Percentiles rank a stretch among this genome's conserved stretches.
Conservation (phyloP, 257 asterid genomes). For the Penstemon eatonii region DNA sequence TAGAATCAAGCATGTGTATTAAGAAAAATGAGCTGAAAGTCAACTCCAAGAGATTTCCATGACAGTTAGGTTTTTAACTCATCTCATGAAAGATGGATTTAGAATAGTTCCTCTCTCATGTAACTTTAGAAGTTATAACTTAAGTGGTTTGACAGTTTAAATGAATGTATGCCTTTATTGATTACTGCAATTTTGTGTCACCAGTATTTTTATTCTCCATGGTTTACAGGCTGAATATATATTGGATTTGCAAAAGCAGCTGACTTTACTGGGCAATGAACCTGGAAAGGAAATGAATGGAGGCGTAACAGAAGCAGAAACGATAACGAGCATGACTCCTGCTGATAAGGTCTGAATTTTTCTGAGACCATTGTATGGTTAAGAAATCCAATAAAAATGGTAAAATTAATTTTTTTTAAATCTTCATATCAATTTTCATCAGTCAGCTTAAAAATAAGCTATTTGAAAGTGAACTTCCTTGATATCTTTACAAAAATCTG, state of each 20-base stretch:
- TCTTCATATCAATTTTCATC: background rate
- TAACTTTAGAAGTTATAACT: background rate
- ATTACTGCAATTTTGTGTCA: background rate
- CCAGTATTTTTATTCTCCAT: conserved; percentile 11
- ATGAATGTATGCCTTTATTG: background rate
- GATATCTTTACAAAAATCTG: background rate
- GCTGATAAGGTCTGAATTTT: conserved; percentile 61
- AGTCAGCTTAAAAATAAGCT: background rate
- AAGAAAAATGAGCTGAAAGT: background rate
- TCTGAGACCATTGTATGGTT: conserved; percentile 9
- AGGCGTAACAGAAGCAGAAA: conserved; percentile 67
- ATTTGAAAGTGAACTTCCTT: background rate
- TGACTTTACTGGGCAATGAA: conserved; percentile 72
- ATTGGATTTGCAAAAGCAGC: conserved; percentile 92
- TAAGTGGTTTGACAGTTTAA: background rate
- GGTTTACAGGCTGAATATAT: conserved; percentile 80
- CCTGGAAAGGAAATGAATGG: conserved; percentile 68
- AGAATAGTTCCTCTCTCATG: background rate
- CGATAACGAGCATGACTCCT: conserved; percentile 66
- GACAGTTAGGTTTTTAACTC: background rate
- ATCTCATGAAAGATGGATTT: background rate
- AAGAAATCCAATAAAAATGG: conserved; percentile 18
- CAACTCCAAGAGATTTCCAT: background rate
- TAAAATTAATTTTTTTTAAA: background rate
- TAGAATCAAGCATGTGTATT: background rate